Evolutionary conservation across 257 asterid species (phyloP).

Genomic region (Perilla frutescens): DNA sequence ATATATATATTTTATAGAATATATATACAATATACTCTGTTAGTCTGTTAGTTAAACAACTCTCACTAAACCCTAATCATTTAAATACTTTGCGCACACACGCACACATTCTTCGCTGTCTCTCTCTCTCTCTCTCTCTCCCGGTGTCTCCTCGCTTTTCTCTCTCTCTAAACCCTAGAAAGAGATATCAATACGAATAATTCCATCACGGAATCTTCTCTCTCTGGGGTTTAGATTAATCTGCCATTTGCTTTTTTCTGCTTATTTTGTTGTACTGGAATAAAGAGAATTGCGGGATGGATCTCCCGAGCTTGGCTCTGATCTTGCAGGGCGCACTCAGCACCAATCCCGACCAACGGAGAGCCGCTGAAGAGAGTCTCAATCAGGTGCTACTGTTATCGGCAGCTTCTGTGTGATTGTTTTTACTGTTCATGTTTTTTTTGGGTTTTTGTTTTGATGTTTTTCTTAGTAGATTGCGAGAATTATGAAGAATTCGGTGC

Average conservation of each 20-base stretch:
- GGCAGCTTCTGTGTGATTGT: not conserved
- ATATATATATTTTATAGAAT: too few species aligned
- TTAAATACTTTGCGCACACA: conserved; percentile 42
- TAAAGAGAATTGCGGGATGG: conserved; percentile 51
- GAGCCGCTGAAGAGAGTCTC: conserved; percentile 88
- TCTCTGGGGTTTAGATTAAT: conserved; percentile 41
- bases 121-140: conserved; percentile 41
- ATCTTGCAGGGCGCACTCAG: conserved; percentile 83
- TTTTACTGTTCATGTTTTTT: not conserved
- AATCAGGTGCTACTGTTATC: conserved; percentile 61
- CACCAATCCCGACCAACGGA: conserved; percentile 83
- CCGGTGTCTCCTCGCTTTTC: conserved; percentile 34
- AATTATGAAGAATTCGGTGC: conserved; percentile 14
- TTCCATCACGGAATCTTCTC: conserved; percentile 28
- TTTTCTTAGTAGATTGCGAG: not conserved
- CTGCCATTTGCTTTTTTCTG: not conserved
- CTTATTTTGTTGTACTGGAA: not conserved
- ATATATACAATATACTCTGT: too few species aligned
- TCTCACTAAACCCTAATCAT: conserved; percentile 56
- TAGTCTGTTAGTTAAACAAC: conserved; percentile 41
- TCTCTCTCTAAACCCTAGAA: conserved; percentile 59
- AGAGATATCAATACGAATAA: conserved; percentile 33
- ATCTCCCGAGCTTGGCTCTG: conserved; percentile 76
- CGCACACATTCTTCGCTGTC: conserved; percentile 43
- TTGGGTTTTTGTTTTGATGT: not conserved